phyloP scores from a whole-genome alignment of 768 basidiomycete genomes.

The Scleroderma citrinum region DNA sequence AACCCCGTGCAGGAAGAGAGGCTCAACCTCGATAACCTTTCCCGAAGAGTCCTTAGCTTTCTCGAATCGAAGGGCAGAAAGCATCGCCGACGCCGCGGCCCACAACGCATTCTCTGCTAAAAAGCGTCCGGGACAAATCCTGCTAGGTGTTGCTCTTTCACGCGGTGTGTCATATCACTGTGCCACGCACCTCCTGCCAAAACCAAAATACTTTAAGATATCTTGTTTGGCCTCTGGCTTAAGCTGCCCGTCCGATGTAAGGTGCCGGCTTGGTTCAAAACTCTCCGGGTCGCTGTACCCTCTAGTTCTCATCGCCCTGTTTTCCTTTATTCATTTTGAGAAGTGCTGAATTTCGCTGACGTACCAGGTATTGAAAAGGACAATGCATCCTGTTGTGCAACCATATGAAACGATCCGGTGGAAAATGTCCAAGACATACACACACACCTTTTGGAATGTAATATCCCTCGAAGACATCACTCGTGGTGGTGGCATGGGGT shows the following conservation, averaged over 20 bases:
- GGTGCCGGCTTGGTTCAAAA: slow-evolving; percentile 1
- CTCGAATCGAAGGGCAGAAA: not conserved
- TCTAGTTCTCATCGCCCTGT: not conserved
- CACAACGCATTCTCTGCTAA: not conserved
- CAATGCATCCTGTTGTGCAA: not conserved
- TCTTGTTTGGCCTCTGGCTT: not conserved
- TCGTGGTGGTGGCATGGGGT: slow-evolving; percentile 1
- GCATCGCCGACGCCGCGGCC: not conserved
- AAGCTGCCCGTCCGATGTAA: not conserved
- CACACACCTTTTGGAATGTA: slow-evolving; percentile 15
- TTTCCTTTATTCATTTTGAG: not conserved
- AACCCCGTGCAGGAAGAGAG: not conserved
- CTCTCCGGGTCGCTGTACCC: not conserved
- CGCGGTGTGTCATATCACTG: no score
- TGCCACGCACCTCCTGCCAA: slow-evolving; percentile 1
- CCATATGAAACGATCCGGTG: not conserved
- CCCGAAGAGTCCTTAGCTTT: not conserved
- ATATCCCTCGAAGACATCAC: slow-evolving; percentile 16
- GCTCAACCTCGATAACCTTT: not conserved
- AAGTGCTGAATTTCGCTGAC: not conserved
- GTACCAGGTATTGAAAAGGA: not conserved
- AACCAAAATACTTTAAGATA: not conserved
- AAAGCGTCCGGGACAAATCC: not conserved
- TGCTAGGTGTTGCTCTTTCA: not conserved
- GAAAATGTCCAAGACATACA: not conserved